These are phyloP conservation scores for Fusarium keratoplasticum DNA, from an alignment of 2,329 filamentous ascomycete genomes.

Conservation along the genomic window DNA sequence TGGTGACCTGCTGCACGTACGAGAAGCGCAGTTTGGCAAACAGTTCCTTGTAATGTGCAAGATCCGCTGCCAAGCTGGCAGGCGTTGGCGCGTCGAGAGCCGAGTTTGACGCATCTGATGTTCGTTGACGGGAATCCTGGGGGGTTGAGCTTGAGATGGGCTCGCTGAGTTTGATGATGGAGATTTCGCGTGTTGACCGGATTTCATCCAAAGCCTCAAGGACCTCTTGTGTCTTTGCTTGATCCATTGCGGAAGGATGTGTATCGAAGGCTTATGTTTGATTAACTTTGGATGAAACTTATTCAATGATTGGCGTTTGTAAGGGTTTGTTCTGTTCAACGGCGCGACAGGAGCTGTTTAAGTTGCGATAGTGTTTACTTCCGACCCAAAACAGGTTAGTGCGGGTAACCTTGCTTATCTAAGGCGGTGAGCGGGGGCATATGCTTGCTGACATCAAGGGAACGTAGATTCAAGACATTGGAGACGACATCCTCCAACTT, in stretches of 20 bases:
- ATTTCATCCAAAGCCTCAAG: conserved; percentile 64
- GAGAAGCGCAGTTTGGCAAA: conserved; percentile 97
- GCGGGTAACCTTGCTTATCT: not conserved
- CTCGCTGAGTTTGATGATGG: conserved; percentile 82
- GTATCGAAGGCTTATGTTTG: not conserved
- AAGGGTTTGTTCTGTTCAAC: conserved; percentile 1
- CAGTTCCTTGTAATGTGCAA: conserved; percentile 91
- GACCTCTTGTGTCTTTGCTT: conserved; percentile 52
- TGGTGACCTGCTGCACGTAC: conserved; percentile 98
- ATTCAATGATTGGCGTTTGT: not conserved
- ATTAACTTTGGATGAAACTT: not conserved
- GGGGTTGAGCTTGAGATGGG: conserved; percentile 70
- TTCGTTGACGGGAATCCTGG: conserved; percentile 61
- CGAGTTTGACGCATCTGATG: conserved; percentile 78
- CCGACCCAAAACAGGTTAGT: conserved; percentile 46
- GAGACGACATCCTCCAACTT: conserved; percentile 4
- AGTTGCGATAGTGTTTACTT: conserved; percentile 54
- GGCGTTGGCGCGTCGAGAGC: conserved; percentile 77
- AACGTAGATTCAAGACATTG: not conserved
- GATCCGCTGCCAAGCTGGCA: conserved; percentile 82
- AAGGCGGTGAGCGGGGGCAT: conserved; percentile 39
- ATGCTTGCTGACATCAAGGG: conserved; percentile 29
- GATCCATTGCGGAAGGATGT: conserved; percentile 44
- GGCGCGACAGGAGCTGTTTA: conserved; percentile 6
- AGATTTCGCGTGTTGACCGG: conserved; percentile 70